Conservation (phyloP, 2,329 filamentous ascomycete genomes). For the Aureobasidium lini region DNA sequence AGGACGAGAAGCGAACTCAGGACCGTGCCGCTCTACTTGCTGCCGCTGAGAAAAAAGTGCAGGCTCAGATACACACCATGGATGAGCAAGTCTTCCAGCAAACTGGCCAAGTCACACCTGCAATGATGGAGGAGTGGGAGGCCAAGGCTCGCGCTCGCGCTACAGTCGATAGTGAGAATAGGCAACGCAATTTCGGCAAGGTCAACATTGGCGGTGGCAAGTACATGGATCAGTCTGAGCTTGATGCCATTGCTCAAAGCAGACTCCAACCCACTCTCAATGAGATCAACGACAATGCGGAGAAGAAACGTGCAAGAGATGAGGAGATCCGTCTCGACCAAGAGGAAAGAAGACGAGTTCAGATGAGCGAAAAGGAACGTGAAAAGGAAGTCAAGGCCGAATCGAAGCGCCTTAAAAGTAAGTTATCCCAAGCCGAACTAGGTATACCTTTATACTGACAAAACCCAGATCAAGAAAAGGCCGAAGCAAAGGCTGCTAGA, state of each 20-base stretch:
- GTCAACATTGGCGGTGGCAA: conserved; percentile 72
- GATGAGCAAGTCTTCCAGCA: conserved; percentile 72
- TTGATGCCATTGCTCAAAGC: conserved; percentile 70
- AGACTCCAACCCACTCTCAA: conserved; percentile 77
- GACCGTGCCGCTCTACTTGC: conserved; percentile 71
- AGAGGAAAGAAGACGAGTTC: conserved; percentile 56
- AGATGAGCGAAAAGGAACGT: conserved; percentile 48
- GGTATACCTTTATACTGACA: conserved; percentile 2
- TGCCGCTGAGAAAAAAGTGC: conserved; percentile 79
- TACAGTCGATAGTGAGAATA: conserved; percentile 54
- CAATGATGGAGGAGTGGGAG: conserved; percentile 70
- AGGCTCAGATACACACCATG: conserved; percentile 67
- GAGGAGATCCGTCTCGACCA: conserved; percentile 56
- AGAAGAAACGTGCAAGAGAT: conserved; percentile 61
- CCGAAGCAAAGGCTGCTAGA: conserved; percentile 30
- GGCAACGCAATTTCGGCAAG: conserved; percentile 50
- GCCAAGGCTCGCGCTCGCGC: conserved; percentile 64
- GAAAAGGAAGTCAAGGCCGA: conserved; percentile 39
- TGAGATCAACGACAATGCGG: conserved; percentile 73
- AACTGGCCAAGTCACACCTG: conserved; percentile 64
- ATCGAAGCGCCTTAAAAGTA: conserved; percentile 49
- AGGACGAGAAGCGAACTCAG: conserved; percentile 67
- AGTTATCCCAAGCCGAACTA: conserved; percentile 23
- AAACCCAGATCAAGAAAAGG: conserved; percentile 50
- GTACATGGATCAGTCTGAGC: conserved; percentile 68